A percentile compares a stretch with the other conserved stretches of the same genome.
Evolutionary conservation across 2,329 filamentous ascomycete genomes (phyloP).

Genomic region (Penicillium sp.): DNA sequence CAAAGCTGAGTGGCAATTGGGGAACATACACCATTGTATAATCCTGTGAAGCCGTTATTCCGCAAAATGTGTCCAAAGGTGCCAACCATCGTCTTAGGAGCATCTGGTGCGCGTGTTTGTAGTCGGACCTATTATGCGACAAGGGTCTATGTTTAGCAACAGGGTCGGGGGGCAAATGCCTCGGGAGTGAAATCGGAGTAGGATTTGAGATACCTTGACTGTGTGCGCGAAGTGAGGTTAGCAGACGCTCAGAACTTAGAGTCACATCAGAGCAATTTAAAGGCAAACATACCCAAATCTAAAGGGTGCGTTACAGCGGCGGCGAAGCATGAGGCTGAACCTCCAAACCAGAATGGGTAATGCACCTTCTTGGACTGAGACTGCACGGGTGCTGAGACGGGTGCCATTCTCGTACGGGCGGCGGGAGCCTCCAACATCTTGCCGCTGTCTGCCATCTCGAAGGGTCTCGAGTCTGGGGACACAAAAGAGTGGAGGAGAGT

Average conservation of each 20-base stretch:
- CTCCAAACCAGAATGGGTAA: slow-evolving; percentile 96
- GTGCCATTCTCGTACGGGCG: slow-evolving; percentile 23
- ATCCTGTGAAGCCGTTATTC: slow-evolving; percentile 73
- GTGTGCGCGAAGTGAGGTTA: slow-evolving; percentile 27
- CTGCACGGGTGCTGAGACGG: slow-evolving; percentile 24
- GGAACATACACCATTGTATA: slow-evolving; percentile 76
- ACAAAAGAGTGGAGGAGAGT: slow-evolving; percentile 9
- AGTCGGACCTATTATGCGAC: slow-evolving; percentile 69
- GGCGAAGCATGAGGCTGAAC: slow-evolving; percentile 88
- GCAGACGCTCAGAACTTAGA: slow-evolving; percentile 10
- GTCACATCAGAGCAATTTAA: neutral
- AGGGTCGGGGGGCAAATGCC: slow-evolving; percentile 9
- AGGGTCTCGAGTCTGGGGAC: slow-evolving; percentile 6
- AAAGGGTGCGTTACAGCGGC: slow-evolving; percentile 91
- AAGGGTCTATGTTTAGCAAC: slow-evolving; percentile 20
- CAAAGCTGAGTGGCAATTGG: neutral
- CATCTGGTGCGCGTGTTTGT: slow-evolving; percentile 78
- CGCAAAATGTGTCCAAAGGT: slow-evolving; percentile 83
- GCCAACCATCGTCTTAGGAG: slow-evolving; percentile 77
- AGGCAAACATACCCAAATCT: slow-evolving; percentile 71
- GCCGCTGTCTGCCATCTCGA: slow-evolving; percentile 41
- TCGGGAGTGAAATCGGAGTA: slow-evolving; percentile 12
- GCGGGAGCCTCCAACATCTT: slow-evolving; percentile 37
- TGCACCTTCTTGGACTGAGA: slow-evolving; percentile 44
- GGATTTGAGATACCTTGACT: slow-evolving; percentile 57